Evolutionary conservation across 1,284 basidiomycete species (phyloP).

Genomic region (Afroboletus lepidellus): DNA sequence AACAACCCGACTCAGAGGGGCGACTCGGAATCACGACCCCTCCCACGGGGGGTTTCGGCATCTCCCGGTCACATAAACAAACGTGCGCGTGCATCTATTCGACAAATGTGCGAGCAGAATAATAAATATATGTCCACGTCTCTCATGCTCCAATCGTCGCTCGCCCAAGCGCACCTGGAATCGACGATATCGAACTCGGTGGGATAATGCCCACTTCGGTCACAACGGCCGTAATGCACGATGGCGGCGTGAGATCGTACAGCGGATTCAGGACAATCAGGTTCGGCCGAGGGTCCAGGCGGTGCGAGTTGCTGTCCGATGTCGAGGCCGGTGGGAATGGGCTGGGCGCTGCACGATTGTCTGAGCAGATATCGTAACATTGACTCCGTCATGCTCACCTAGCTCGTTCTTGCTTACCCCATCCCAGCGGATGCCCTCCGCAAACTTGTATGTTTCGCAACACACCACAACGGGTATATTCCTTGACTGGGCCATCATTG

Average conservation of each 20-base stretch:
- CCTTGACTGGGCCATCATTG: constrained; percentile 91
- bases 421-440: constrained; percentile 90
- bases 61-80: constrained; percentile 16
- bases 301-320: constrained; percentile 2
- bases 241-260: constrained; percentile 90
- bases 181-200: constrained; percentile 79
- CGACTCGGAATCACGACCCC: constrained; percentile 2
- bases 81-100: constrained; percentile 20
- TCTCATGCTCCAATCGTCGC: constrained; percentile 24
- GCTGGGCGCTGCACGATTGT: constrained; percentile 20
- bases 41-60: constrained; percentile 14
- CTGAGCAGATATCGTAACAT: constrained; percentile 7
- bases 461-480: constrained; percentile 94
- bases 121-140: constrained; percentile 10
- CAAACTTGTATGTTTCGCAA: constrained; percentile 99
- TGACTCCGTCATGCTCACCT: constrained; percentile 45
- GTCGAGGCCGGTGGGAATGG: constrained; percentile 30
- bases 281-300: constrained; percentile 35
- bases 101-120: constrained; percentile 3
- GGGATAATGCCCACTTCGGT: constrained; percentile 94
- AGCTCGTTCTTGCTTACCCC: constrained; percentile 96
- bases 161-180: constrained; percentile 68
- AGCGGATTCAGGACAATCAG: constrained; percentile 81
- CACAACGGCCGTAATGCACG: constrained; percentile 91
- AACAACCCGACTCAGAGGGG: constrained; percentile 5